Conservation (phyloP, 2,329 filamentous ascomycete species). For the Neofusicoccum ribis region DNA sequence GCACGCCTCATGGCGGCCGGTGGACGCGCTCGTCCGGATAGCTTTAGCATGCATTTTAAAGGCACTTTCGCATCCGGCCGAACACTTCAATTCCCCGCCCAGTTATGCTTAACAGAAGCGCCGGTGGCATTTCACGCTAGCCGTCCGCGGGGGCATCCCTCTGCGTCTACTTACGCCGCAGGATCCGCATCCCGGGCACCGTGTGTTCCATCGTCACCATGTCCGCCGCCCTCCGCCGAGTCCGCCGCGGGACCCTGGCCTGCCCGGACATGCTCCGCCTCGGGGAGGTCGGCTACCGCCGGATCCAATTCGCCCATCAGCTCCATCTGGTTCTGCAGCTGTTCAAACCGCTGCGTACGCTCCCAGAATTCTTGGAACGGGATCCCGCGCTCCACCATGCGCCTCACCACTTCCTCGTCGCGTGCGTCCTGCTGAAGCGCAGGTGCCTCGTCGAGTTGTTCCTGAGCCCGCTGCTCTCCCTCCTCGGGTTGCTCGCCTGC, state of each 20-base stretch:
- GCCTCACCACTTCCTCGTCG: conserved; percentile 20
- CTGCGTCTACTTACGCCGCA: conserved; percentile 4
- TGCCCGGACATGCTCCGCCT: background rate
- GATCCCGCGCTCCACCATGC: conserved; percentile 20
- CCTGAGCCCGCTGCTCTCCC: background rate
- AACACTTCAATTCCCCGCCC: too few relatives aligned
- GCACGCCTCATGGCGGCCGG: too few relatives aligned
- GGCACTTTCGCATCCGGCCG: too few relatives aligned
- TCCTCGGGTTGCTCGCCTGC: background rate
- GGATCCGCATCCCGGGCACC: conserved; percentile 4
- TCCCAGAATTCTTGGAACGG: conserved; percentile 27
- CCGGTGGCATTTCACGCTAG: too few relatives aligned
- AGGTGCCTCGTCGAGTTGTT: background rate
- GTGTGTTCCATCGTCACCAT: background rate
- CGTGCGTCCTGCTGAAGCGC: conserved; percentile 15
- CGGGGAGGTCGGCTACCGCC: background rate
- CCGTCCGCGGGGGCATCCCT: too few relatives aligned
- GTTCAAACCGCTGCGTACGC: conserved; percentile 28
- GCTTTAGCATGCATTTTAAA: too few relatives aligned
- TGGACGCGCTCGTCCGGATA: too few relatives aligned
- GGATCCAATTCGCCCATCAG: conserved; percentile 7
- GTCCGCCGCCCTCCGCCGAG: background rate
- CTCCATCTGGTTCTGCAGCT: conserved; percentile 28
- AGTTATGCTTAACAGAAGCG: too few relatives aligned
- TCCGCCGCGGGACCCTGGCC: background rate